Percentiles rank a stretch among this genome's conserved stretches.
phyloP scores from a whole-genome alignment of 2,329 filamentous ascomycete genomes.

The Aquanectria penicillioides region DNA sequence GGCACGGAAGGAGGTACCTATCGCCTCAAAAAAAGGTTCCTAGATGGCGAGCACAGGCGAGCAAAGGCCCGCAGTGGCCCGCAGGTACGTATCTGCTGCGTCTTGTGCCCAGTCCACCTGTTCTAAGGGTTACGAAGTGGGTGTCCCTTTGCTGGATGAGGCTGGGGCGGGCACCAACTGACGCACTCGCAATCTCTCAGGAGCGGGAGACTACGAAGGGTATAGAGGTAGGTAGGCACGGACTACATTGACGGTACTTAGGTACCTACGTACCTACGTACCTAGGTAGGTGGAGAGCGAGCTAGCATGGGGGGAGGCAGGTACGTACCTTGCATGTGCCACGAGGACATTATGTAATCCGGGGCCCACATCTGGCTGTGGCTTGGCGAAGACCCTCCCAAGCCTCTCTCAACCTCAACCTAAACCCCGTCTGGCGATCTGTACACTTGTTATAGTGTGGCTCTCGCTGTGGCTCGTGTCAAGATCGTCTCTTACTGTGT shows the following conservation, averaged over 20 bases:
- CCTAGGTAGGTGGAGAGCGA: not conserved
- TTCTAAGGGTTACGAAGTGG: conserved; percentile 1
- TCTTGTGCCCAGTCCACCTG: conserved; percentile 20
- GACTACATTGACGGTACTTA: conserved; percentile 13
- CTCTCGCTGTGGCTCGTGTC: conserved; percentile 4
- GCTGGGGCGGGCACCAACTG: conserved; percentile 12
- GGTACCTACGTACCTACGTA: too few species aligned
- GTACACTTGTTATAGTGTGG: not conserved
- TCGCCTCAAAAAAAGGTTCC: too few species aligned
- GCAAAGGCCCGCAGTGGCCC: not conserved
- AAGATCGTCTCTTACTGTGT: too few species aligned
- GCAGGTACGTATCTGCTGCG: conserved; percentile 16
- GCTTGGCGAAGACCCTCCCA: too few species aligned
- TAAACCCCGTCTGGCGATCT: not conserved
- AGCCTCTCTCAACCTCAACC: too few species aligned
- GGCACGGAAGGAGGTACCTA: conserved; percentile 2
- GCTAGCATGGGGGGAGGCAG: too few species aligned
- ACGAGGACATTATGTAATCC: conserved; percentile 12
- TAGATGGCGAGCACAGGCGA: not conserved
- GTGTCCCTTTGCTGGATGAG: not conserved
- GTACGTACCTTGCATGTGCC: conserved; percentile 12
- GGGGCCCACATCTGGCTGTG: not conserved
- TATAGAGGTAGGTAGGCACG: too few species aligned
- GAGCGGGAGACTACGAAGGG: not conserved
- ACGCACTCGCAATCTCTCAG: conserved; percentile 23